Evolutionary conservation across 306 rosid genomes (phyloP).

Genomic region (Leucaena leucocephala): DNA sequence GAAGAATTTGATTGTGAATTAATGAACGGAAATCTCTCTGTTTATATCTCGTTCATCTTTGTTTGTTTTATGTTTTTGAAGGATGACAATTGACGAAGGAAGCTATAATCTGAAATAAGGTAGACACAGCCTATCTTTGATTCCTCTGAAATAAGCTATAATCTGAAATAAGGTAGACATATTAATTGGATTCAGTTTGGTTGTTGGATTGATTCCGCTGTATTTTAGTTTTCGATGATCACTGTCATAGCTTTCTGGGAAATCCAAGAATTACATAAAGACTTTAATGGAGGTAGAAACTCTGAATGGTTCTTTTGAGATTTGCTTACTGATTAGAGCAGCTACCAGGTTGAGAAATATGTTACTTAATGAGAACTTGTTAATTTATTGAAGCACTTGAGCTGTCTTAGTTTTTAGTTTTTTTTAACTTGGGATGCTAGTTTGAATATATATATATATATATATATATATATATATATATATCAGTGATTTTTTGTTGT

Average conservation of each 20-base stretch:
- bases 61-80: constrained; percentile 20
- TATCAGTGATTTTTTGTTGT: too few relatives aligned
- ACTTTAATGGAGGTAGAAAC: background rate
- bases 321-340: background rate
- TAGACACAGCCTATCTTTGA: constrained; percentile 16
- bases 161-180: constrained; percentile 5
- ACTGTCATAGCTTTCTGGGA: background rate
- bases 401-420: background rate
- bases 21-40: background rate
- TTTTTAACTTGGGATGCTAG: too few relatives aligned
- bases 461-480: too few relatives aligned
- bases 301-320: background rate
- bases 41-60: background rate
- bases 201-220: too few relatives aligned
- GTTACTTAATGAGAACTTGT: background rate
- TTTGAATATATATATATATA: too few relatives aligned
- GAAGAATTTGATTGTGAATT: background rate
- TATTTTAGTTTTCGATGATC: background rate
- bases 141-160: background rate
- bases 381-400: background rate
- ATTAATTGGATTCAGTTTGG: background rate
- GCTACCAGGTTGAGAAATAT: background rate
- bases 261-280: background rate
- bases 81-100: constrained; percentile 25
- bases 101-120: constrained; percentile 20